Base-by-base conservation (phyloP, 192 early-diverging fungal genomes). In the Backusella mclennaniae region DNA sequence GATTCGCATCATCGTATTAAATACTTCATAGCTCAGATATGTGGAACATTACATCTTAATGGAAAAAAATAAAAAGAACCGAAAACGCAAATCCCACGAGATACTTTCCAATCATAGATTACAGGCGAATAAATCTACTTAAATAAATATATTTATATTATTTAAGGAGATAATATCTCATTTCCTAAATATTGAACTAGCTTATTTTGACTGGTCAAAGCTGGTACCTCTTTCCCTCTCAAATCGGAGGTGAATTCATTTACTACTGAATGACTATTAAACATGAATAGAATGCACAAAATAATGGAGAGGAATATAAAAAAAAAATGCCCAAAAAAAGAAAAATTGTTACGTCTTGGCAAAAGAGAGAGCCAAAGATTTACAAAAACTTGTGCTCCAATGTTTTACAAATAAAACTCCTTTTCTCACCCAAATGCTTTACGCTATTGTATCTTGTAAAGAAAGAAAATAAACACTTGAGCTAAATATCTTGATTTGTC, bases 291-390 rank as follows among this genome's bases (percentile, higher is more conserved):
- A 26, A 59, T 12, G 23, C 21, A 23, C 21, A 56, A 56, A 56
- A 56, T 39, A 39, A 56, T 8, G 56, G 26, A 63, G 23, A 29
- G 7, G 11, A 59, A 59, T 26, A 7, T 14, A 63, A 63, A 63
- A 29, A 23, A 63, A 56, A 56, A 21, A 12, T n/a, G 14, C n/a
- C 56, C 56, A 63, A 63, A 63, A 63, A 29, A 63, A 63, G 56
- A 29, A 29, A 63, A 63, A 63, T 56, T 63, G 56, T 63, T 63
- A 63, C 56, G 23, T 63, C 56, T 63, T 63, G 56, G 56, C 56
- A 63, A 29, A 29, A 63, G 5, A 19, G 14, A 15, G 42, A 33
- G 33, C 33, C 33, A 33, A 33, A 33, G 0, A 33, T 3, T 33
- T 33, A 2, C 33, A 33, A 33, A 53, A 53, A 21, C 4, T 9